A percentile compares a stretch with the other conserved stretches of the same genome.
These are phyloP conservation scores for Musa acuminata DNA, from an alignment of 176 grass and related monocot genomes.

Conservation along the genomic window DNA sequence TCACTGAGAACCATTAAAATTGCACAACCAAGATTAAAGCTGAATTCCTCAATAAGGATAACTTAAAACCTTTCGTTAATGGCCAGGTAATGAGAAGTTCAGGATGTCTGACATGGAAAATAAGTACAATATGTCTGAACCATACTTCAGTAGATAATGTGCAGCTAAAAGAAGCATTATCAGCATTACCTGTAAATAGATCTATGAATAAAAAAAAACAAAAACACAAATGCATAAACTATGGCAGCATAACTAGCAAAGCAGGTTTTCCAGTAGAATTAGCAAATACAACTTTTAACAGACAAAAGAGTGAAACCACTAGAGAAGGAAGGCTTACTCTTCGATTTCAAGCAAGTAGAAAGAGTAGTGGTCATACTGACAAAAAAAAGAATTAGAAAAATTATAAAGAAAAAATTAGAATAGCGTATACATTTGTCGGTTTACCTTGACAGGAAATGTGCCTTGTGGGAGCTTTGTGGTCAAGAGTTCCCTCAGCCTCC, in stretches of 20 bases:
- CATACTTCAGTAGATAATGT: too few species aligned
- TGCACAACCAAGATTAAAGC: too few species aligned
- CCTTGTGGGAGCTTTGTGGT: constrained; percentile 79
- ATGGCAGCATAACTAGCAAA: background rate
- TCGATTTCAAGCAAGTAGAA: background rate
- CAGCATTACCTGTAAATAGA: too few species aligned
- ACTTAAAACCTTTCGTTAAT: too few species aligned
- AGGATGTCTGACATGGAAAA: background rate
- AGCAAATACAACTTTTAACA: background rate
- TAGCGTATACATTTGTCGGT: background rate
- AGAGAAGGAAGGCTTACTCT: background rate
- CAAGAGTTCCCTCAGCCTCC: constrained; percentile 90
- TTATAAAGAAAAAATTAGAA: background rate
- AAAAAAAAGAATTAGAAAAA: background rate
- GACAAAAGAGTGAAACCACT: background rate
- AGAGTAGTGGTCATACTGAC: background rate
- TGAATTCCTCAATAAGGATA: too few species aligned
- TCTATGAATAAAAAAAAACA: too few species aligned
- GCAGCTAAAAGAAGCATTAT: too few species aligned
- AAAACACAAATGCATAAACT: too few species aligned
- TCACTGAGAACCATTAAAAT: too few species aligned
- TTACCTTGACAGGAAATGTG: constrained; percentile 96
- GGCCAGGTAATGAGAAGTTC: too few species aligned
- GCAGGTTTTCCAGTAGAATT: background rate
- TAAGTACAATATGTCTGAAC: background rate